phyloP scores from a whole-genome alignment of 805 yeast species.

The Debaryomyces castellii region DNA sequence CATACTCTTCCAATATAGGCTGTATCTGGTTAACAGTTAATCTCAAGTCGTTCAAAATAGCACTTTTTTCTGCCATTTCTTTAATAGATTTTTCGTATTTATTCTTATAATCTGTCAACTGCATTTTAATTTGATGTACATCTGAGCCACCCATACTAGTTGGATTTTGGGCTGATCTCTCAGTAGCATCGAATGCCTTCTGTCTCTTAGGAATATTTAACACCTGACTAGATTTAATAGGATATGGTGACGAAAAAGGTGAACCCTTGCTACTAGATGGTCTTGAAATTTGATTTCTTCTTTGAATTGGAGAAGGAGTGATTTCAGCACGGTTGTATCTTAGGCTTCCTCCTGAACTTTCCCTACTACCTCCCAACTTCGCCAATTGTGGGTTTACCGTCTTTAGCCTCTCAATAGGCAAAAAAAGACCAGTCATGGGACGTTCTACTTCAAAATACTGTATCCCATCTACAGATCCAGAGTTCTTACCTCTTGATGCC shows the following conservation, averaged over 20 bases:
- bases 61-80: constrained; percentile 41
- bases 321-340: neutral
- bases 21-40: constrained; percentile 49
- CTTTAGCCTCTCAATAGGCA: constrained; percentile 51
- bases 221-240: neutral
- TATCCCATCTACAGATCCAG: constrained; percentile 75
- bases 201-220: neutral
- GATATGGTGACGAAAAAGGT: neutral
- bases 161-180: neutral
- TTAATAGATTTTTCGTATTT: constrained; percentile 23
- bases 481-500: constrained; percentile 71
- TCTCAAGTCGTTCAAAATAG: constrained; percentile 49
- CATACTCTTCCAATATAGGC: constrained; percentile 47
- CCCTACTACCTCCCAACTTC: neutral
- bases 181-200: neutral
- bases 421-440: constrained; percentile 74
- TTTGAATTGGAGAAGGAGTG: constrained; percentile 6
- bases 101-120: constrained; percentile 18
- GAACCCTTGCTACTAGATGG: neutral
- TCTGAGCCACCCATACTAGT: constrained; percentile 7
- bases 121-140: constrained; percentile 10
- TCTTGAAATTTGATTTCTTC: constrained; percentile 3
- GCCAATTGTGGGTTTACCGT: constrained; percentile 32
- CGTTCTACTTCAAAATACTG: constrained; percentile 63
- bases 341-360: neutral